Evolutionary conservation across 768 basidiomycete species (phyloP), one percentile per base, ranked within the genome.

Genomic region (Antrodiella citrinella): DNA sequence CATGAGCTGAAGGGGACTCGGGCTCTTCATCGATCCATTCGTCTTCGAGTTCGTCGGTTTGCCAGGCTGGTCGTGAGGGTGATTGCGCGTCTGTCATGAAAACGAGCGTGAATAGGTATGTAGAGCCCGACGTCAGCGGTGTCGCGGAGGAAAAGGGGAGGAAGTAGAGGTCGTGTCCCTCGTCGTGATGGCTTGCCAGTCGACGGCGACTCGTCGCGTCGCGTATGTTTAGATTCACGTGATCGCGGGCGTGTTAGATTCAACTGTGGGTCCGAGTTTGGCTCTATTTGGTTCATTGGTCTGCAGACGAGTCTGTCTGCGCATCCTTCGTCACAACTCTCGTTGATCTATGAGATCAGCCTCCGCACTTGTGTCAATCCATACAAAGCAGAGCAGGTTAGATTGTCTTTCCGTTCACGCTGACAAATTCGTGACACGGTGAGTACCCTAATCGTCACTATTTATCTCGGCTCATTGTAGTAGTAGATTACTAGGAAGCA

Each of bases 21-120:
- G 60, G 62, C 18, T 75, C 74, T 39, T 75, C 69, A 39, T 91
- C 89, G 51, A 88, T 72, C 92, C 92, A 96, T 71, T 94, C 92
- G 57, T 94, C 91, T 52, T 81, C 84, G 4, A 96, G 78, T 62
- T 94, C 92, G 48, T 89, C 87, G 1, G 90, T 91, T 64, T 88
- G 84, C 89, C 89, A 91, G 45, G 77, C 88, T 19, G 89, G 89
- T 42, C 67, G 53, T 11, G 49, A 44, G 24, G 13, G 35, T 24
- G n/a, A 45, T 24, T 51, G 39, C 30, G 26, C 26, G 18, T 54
- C 43, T 13, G 42, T 42, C 56, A 54, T 57, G 39, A 5, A 3
- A 45, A 39, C 2, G 20, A 24, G 19, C 7, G 24, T 18, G 45
- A 13, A 41, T 12, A 21, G 45, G 40, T 35, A 35, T 22, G 20